These are phyloP conservation scores for Termitomyces sp. DNA, from an alignment of 768 basidiomycete genomes.

Conservation along the genomic window DNA sequence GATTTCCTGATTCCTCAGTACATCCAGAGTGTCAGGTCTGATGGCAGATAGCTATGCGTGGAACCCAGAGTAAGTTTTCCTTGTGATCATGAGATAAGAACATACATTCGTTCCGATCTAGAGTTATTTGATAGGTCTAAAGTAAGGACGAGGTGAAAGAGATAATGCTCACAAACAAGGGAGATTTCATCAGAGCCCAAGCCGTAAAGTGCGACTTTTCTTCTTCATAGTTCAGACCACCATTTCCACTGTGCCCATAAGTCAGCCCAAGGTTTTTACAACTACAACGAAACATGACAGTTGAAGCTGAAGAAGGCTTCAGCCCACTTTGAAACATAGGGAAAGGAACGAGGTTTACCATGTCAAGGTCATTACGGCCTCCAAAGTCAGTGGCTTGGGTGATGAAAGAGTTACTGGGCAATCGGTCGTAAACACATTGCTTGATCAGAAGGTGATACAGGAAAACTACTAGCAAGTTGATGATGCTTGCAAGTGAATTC, in stretches of 20 bases:
- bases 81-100: background rate
- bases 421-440: background rate
- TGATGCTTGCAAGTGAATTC: constrained; percentile 50
- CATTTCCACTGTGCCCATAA: constrained; percentile 47
- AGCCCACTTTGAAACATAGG: background rate
- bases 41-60: constrained; percentile 35
- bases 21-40: constrained; percentile 44
- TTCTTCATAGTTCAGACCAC: constrained; percentile 55
- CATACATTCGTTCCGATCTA: constrained; percentile 13
- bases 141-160: background rate
- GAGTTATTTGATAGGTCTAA: too few relatives aligned
- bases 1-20: constrained; percentile 60
- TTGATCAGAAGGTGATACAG: background rate
- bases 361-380: constrained; percentile 66
- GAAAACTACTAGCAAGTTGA: constrained; percentile 43
- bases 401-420: constrained; percentile 57
- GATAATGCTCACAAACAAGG: constrained; percentile 37
- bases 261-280: background rate
- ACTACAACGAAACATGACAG: constrained; percentile 28
- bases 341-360: constrained; percentile 30
- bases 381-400: constrained; percentile 61
- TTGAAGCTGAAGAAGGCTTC: constrained; percentile 38
- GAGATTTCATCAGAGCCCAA: constrained; percentile 66
- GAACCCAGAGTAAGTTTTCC: background rate
- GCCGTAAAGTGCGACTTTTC: constrained; percentile 67